These are phyloP conservation scores for Plasmopara halstedii DNA, from an alignment of 352 stramenopile genomes.

Conservation along the genomic window DNA sequence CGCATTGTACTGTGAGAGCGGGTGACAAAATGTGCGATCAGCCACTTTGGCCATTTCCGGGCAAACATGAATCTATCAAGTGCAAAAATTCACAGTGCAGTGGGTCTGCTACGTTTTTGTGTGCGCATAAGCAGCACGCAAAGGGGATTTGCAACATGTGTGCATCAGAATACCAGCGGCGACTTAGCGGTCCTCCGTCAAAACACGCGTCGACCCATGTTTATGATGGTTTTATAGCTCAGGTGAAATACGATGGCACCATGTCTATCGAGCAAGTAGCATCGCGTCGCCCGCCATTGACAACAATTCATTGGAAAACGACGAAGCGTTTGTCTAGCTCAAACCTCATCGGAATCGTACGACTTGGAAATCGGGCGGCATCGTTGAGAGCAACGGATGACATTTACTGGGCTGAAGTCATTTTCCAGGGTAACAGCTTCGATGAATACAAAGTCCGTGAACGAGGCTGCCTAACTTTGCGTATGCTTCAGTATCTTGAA, in stretches of 20 bases:
- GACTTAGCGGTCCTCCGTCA: constrained; percentile 45
- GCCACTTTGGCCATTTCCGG: constrained; percentile 48
- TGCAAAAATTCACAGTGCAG: constrained; percentile 53
- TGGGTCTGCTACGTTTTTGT: constrained; percentile 50
- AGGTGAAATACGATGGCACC: constrained; percentile 51
- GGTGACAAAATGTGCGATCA: constrained; percentile 60
- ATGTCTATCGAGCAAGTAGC: constrained; percentile 51
- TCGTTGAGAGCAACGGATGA: constrained; percentile 40
- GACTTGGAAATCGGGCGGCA: constrained; percentile 38
- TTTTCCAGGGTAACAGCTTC: constrained; percentile 53
- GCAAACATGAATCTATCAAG: constrained; percentile 7
- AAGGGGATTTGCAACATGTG: constrained; percentile 60
- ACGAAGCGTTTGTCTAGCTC: constrained; percentile 68
- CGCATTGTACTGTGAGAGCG: constrained; percentile 51
- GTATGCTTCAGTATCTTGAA: constrained; percentile 66
- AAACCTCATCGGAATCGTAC: constrained; percentile 78
- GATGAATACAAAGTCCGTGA: constrained; percentile 66
- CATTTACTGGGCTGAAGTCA: constrained; percentile 74
- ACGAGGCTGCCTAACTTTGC: constrained; percentile 46
- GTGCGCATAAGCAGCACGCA: constrained; percentile 41
- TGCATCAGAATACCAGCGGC: constrained; percentile 35
- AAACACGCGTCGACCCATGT: constrained; percentile 70
- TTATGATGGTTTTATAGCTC: constrained; percentile 51
- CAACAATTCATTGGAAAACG: constrained; percentile 69
- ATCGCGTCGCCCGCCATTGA: constrained; percentile 50